Evolutionary conservation across 208 protist species (phyloP).

Genomic region (Phytomonas serpens): DNA sequence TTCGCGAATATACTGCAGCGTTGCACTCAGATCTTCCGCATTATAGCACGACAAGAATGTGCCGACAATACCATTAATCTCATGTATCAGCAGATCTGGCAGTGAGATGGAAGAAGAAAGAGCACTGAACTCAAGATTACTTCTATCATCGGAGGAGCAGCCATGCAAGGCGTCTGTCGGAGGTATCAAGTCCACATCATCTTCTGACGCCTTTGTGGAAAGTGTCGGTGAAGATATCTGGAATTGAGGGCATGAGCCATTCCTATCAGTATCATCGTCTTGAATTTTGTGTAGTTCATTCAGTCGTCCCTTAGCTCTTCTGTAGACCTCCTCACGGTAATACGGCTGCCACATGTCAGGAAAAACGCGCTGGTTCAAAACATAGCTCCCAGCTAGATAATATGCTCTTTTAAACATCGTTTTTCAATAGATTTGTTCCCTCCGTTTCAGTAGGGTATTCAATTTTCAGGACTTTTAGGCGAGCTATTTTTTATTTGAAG

Average conservation of each 20-base stretch:
- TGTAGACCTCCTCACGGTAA: conserved; percentile 57
- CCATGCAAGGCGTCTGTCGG: neutral
- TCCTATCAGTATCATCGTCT: neutral
- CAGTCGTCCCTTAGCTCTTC: conserved; percentile 36
- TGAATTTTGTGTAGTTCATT: conserved; percentile 9
- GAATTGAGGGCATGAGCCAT: neutral
- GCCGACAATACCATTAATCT: conserved; percentile 59
- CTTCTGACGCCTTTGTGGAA: neutral
- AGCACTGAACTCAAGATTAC: neutral
- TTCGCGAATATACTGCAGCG: conserved; percentile 74
- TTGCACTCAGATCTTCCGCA: conserved; percentile 44
- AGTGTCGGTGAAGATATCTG: neutral
- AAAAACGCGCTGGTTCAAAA: conserved; percentile 55
- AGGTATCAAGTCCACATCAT: neutral
- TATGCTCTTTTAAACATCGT: neutral
- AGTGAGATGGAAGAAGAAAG: neutral
- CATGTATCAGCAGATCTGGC: conserved; percentile 24
- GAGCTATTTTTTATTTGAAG: neutral
- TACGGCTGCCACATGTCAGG: conserved; percentile 80
- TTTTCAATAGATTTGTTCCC: neutral
- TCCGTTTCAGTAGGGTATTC: neutral
- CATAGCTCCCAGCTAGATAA: conserved; percentile 27
- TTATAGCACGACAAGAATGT: conserved; percentile 67
- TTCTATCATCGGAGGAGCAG: neutral
- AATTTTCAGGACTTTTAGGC: neutral